Evolutionary conservation across 2,329 filamentous ascomycete genomes (phyloP).

Genomic region (Alternaria infectoria): DNA sequence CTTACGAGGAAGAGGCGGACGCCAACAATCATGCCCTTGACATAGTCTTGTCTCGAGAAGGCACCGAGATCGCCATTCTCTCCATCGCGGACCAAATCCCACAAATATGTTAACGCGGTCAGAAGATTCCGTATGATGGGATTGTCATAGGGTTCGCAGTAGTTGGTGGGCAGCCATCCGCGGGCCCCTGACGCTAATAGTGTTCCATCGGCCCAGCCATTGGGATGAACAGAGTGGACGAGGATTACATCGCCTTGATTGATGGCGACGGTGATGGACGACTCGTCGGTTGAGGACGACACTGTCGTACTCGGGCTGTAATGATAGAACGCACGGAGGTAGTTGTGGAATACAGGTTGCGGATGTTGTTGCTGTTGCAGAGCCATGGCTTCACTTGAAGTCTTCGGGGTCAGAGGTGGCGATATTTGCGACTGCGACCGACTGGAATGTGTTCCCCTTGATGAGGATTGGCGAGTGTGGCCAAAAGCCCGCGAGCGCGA

Average conservation of each 20-base stretch:
- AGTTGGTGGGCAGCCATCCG: slow-evolving; percentile 97
- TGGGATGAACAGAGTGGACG: slow-evolving; percentile 95
- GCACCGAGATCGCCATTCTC: slow-evolving; percentile 76
- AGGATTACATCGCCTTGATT: slow-evolving; percentile 91
- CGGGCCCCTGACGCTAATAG: slow-evolving; percentile 82
- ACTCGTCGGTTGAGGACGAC: slow-evolving; percentile 73
- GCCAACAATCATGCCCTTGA: slow-evolving; percentile 91
- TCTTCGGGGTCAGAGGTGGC: slow-evolving; percentile 76
- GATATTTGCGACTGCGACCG: slow-evolving; percentile 66
- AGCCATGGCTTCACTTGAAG: slow-evolving; percentile 66
- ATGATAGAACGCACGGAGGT: slow-evolving; percentile 90
- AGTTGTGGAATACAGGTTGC: slow-evolving; percentile 85
- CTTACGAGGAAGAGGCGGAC: slow-evolving; percentile 87
- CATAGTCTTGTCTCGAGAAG: slow-evolving; percentile 90
- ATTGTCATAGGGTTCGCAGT: slow-evolving; percentile 94
- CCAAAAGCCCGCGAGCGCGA: slow-evolving; percentile 29
- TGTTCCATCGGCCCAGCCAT: slow-evolving; percentile 98
- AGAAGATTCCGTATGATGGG: slow-evolving; percentile 84
- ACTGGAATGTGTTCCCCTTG: slow-evolving; percentile 37
- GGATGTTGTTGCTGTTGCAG: slow-evolving; percentile 53
- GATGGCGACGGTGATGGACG: slow-evolving; percentile 77
- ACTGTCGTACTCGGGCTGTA: slow-evolving; percentile 82
- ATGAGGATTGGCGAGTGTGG: slow-evolving; percentile 44
- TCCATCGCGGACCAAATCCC: slow-evolving; percentile 84
- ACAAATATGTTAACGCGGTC: slow-evolving; percentile 86